Base-by-base conservation (phyloP, 257 asterid genomes). In the Plantago elongata region DNA sequence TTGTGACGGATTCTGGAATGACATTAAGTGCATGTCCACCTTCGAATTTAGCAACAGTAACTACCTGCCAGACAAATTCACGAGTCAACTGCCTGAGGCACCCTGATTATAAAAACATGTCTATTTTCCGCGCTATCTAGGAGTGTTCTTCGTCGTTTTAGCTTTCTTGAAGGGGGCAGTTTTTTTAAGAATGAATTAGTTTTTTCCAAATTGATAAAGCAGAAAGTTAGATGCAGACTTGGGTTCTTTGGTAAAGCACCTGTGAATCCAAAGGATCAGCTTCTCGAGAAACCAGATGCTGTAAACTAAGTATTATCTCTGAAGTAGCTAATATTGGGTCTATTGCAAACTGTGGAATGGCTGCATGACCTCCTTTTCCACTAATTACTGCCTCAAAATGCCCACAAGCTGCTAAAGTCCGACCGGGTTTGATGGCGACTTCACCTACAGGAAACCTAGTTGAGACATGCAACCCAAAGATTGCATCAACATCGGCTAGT, bases 341-440 rank as follows among this genome's bases (percentile, higher is more conserved):
- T 11, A 78, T 70, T 16, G 87, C 42, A 3, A 72, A 74, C 56
- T 86, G 95, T 5, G 95, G 95, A 67, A 79, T 51, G 15, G 89
- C 92, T 1, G 86, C 92, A 72, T 86, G 92, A 45, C 95, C 92
- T 7, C 92, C 92, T 75, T 84, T 86, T 13, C 92, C 95, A 13
- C 59, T 69, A 51, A 86, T 73, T 50, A 63, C 75, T 2, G 84
- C 92, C 61, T 81, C 85, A 60, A 84, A 84, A 66, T 84, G 80
- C 11, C 95, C 89, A 69, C 79, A 58, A 9, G 74, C 87, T 47
- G 89, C 95, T 75, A 79, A 11, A 51, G 81, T 5, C 11, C 87
- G 86, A 46, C 95, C 95, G 5, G 80, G 46, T 45, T 75, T 69
- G 5, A 78, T 9, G 34, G 75, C 74, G 57, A 76, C 85, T 0